phyloP scores from a whole-genome alignment of 371 early-diverging fungal genomes.

The Capniomyces stellatus region DNA sequence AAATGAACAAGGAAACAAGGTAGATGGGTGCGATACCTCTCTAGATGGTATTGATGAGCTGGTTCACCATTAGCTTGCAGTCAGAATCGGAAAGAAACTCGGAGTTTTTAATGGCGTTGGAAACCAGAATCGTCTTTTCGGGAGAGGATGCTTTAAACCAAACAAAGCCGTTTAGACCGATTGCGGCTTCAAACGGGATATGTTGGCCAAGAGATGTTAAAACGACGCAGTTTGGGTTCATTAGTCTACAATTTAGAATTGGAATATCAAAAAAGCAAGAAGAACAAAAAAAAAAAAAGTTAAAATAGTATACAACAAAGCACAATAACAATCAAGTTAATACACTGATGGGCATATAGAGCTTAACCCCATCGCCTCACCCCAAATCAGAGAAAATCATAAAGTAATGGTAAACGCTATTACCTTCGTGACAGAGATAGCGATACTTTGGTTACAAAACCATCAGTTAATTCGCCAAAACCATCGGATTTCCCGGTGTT shows the following conservation, averaged over 20 bases:
- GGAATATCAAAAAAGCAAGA: too few relatives aligned
- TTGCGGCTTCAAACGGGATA: slow-evolving; percentile 70
- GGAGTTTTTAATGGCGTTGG: slow-evolving; percentile 54
- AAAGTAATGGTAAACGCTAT: too few relatives aligned
- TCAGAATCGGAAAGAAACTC: slow-evolving; percentile 43
- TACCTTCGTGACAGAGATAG: too few relatives aligned
- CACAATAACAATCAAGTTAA: background rate
- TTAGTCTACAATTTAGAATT: slow-evolving; percentile 31
- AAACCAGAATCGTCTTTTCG: slow-evolving; percentile 35
- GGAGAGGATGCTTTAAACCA: slow-evolving; percentile 61
- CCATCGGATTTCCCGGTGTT: slow-evolving; percentile 35
- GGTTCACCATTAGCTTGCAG: slow-evolving; percentile 46
- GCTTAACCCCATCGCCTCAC: too few relatives aligned
- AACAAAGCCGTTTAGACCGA: slow-evolving; percentile 85
- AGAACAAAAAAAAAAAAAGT: background rate
- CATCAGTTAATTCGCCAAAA: slow-evolving; percentile 38
- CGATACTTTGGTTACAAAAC: slow-evolving; percentile 45
- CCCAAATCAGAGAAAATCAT: too few relatives aligned
- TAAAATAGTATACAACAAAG: background rate
- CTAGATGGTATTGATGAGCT: slow-evolving; percentile 11
- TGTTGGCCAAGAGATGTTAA: slow-evolving; percentile 42
- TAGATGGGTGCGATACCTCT: too few relatives aligned
- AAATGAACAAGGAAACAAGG: too few relatives aligned
- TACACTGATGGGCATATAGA: slow-evolving; percentile 38
- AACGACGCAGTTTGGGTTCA: slow-evolving; percentile 49